These are phyloP conservation scores for Rhizodiscina lignyota DNA, from an alignment of 495 filamentous ascomycete species.

Conservation along the genomic window DNA sequence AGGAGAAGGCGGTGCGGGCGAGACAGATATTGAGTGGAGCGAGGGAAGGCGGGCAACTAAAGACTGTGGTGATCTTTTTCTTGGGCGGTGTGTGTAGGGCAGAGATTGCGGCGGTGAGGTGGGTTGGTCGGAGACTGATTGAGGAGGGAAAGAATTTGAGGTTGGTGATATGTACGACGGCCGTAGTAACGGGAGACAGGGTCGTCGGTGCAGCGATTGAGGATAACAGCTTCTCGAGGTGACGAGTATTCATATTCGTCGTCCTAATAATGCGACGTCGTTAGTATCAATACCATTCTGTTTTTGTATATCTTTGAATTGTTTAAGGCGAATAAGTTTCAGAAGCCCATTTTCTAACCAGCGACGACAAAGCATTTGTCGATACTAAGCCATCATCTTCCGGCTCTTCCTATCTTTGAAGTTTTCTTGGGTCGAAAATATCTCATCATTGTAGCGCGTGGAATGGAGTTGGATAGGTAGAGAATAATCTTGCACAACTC, in stretches of 20 bases:
- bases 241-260: background rate
- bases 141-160: conserved; percentile 65
- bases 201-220: conserved; percentile 84
- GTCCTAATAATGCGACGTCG: too few species aligned
- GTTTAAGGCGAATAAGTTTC: too few species aligned
- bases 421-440: too few species aligned
- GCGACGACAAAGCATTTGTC: too few species aligned
- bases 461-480: too few species aligned
- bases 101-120: conserved; percentile 86
- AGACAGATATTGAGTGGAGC: conserved; percentile 49
- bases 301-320: too few species aligned
- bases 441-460: too few species aligned
- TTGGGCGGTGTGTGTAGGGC: conserved; percentile 88
- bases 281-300: too few species aligned
- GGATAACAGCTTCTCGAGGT: conserved; percentile 36
- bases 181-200: conserved; percentile 72
- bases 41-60: conserved; percentile 44
- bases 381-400: too few species aligned
- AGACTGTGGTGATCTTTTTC: conserved; percentile 85
- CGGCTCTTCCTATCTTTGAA: too few species aligned
- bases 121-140: conserved; percentile 55
- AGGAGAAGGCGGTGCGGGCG: conserved; percentile 86
- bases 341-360: too few species aligned
- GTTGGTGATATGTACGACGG: conserved; percentile 83
- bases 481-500: too few species aligned